A percentile compares a stretch with the other conserved stretches of the same genome.
Evolutionary conservation across 805 yeast species (phyloP).

Genomic region (Suhomyces emberorum): DNA sequence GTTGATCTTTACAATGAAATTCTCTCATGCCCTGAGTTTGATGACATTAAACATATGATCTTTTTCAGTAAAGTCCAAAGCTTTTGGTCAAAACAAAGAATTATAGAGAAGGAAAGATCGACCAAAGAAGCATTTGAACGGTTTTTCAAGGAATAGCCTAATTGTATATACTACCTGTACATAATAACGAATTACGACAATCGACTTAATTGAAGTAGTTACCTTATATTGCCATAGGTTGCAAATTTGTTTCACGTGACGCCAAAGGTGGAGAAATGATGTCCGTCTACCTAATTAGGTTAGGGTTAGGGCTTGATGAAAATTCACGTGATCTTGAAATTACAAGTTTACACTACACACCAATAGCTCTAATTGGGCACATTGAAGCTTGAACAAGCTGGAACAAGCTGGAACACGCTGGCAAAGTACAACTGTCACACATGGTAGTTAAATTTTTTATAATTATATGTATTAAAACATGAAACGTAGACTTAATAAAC

Average conservation of each 20-base stretch:
- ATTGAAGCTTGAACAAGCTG: no score
- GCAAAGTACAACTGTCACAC: no score
- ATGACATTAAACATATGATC: slow-evolving; percentile 12
- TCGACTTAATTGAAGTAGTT: neutral
- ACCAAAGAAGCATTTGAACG: slow-evolving; percentile 18
- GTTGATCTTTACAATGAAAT: slow-evolving; percentile 15
- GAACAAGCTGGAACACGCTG: no score
- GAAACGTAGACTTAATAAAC: slow-evolving; percentile 3
- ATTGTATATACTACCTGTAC: neutral
- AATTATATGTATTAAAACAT: slow-evolving; percentile 12
- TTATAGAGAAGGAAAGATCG: slow-evolving; percentile 12
- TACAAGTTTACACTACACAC: neutral
- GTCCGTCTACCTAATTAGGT: slow-evolving; percentile 8
- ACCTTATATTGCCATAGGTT: neutral
- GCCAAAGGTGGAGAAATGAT: neutral
- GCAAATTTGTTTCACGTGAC: neutral
- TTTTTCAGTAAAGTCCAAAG: slow-evolving; percentile 17
- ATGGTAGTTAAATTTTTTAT: slow-evolving; percentile 3
- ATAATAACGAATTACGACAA: slow-evolving; percentile 1
- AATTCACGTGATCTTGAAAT: slow-evolving; percentile 3
- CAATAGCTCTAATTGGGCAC: no score
- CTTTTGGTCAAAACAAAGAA: slow-evolving; percentile 18
- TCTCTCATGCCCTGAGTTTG: slow-evolving; percentile 9
- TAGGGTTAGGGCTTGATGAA: slow-evolving; percentile 11
- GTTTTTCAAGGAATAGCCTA: slow-evolving; percentile 7